Percentiles rank a stretch among this genome's conserved stretches.
Evolutionary conservation across 441 rosid genomes (phyloP).

Genomic region (Arabidopsis lyrata): DNA sequence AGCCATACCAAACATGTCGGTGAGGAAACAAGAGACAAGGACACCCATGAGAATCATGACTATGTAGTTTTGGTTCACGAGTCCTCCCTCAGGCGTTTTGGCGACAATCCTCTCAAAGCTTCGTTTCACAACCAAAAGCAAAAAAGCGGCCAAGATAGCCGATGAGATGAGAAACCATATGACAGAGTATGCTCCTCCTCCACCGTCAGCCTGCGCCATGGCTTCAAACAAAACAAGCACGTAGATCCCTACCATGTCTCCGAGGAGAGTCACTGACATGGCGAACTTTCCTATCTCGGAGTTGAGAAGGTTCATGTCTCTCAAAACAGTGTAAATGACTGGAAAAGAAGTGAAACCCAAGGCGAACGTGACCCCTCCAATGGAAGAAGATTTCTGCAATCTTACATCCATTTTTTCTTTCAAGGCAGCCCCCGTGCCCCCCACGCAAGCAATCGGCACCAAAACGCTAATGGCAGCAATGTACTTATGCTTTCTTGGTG

Average conservation of each 20-base stretch:
- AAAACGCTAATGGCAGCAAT: constrained; percentile 48
- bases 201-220: constrained; percentile 49
- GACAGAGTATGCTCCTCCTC: constrained; percentile 24
- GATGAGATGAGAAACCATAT: constrained; percentile 48
- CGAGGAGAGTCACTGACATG: constrained; percentile 53
- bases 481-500: constrained; percentile 58
- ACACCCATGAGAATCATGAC: constrained; percentile 56
- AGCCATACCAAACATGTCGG: constrained; percentile 70
- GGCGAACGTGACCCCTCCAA: constrained; percentile 49
- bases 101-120: constrained; percentile 55
- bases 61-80: constrained; percentile 55
- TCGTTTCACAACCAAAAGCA: constrained; percentile 42
- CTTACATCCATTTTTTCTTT: constrained; percentile 47
- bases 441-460: constrained; percentile 39
- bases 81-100: constrained; percentile 59
- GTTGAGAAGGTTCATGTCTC: constrained; percentile 70
- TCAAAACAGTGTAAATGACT: constrained; percentile 60
- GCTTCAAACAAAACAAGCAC: constrained; percentile 56
- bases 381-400: constrained; percentile 43
- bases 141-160: constrained; percentile 35
- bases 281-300: constrained; percentile 83
- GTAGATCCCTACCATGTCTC: constrained; percentile 51
- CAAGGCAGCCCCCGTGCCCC: constrained; percentile 26
- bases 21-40: constrained; percentile 51
- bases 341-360: constrained; percentile 63